phyloP scores from a whole-genome alignment of 768 basidiomycete species.

The Rhodotorula graminis region DNA sequence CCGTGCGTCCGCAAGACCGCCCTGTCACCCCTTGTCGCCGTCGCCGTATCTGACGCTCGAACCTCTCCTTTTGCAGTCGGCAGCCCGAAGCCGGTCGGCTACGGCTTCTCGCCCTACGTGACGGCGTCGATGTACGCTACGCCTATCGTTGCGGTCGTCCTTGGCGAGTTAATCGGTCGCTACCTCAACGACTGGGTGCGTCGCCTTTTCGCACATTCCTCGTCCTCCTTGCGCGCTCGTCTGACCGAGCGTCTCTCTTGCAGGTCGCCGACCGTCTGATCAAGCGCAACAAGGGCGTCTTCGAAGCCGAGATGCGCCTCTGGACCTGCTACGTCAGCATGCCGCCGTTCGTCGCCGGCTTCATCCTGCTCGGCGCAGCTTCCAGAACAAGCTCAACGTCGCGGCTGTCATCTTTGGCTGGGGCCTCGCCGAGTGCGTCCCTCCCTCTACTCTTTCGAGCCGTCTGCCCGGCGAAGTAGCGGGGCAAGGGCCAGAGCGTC shows the following conservation, averaged over 20 bases:
- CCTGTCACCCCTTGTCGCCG: too few relatives aligned
- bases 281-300: conserved; percentile 56
- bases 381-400: conserved; percentile 37
- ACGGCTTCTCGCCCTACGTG: conserved; percentile 58
- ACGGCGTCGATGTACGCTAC: conserved; percentile 31
- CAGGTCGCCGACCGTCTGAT: conserved; percentile 53
- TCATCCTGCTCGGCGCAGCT: conserved; percentile 53
- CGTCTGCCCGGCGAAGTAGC: too few relatives aligned
- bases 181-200: conserved; percentile 54
- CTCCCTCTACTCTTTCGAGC: background rate
- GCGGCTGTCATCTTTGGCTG: conserved; percentile 60
- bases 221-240: background rate
- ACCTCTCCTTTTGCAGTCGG: conserved; percentile 46
- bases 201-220: too few relatives aligned
- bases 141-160: conserved; percentile 53
- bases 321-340: conserved; percentile 56
- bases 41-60: background rate
- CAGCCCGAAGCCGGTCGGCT: conserved; percentile 55
- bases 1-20: background rate
- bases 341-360: conserved; percentile 53
- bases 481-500: too few relatives aligned
- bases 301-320: conserved; percentile 53
- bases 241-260: background rate
- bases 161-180: conserved; percentile 57
- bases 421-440: conserved; percentile 53